Percentiles rank a stretch among this genome's conserved stretches.
Conservation (phyloP, 2,329 filamentous ascomycete genomes). For the Fusarium temperatum region DNA sequence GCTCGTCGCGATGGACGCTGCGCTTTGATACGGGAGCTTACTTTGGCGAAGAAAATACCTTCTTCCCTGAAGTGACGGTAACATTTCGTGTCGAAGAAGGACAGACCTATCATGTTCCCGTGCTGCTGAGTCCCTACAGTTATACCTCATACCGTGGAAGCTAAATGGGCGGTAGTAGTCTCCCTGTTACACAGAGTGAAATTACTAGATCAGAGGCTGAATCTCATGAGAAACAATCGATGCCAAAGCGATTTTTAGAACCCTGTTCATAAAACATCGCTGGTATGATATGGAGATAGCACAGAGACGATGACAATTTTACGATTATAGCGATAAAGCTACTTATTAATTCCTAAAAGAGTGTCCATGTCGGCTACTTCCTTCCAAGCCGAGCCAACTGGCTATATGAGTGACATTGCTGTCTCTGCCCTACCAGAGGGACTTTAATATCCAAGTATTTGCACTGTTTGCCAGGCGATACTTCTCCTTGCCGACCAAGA, state of each 20-base stretch:
- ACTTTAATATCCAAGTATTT: slow-evolving; percentile 23
- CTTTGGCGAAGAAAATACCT: slow-evolving; percentile 70
- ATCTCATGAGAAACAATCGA: background rate
- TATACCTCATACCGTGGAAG: slow-evolving; percentile 86
- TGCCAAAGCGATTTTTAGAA: background rate
- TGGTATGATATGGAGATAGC: slow-evolving; percentile 5
- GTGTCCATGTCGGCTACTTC: slow-evolving; percentile 18
- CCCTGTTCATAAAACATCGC: background rate
- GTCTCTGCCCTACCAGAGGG: slow-evolving; percentile 39
- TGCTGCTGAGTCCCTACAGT: slow-evolving; percentile 80
- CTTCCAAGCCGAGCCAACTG: slow-evolving; percentile 16
- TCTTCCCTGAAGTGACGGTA: slow-evolving; percentile 68
- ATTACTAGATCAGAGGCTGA: background rate
- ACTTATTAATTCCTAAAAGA: slow-evolving; percentile 39
- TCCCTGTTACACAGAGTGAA: background rate
- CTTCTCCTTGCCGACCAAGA: background rate
- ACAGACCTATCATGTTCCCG: slow-evolving; percentile 82
- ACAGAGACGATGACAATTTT: slow-evolving; percentile 16
- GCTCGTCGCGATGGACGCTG: slow-evolving; percentile 70
- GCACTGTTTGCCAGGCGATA: slow-evolving; percentile 2
- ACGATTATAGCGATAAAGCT: slow-evolving; percentile 33
- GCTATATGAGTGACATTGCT: slow-evolving; percentile 15
- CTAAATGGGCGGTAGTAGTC: slow-evolving; percentile 49
- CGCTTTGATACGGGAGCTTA: slow-evolving; percentile 78
- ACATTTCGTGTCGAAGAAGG: slow-evolving; percentile 62